Evolutionary conservation across 768 basidiomycete genomes (phyloP).

Genomic region (Xerocomellus intermedius): DNA sequence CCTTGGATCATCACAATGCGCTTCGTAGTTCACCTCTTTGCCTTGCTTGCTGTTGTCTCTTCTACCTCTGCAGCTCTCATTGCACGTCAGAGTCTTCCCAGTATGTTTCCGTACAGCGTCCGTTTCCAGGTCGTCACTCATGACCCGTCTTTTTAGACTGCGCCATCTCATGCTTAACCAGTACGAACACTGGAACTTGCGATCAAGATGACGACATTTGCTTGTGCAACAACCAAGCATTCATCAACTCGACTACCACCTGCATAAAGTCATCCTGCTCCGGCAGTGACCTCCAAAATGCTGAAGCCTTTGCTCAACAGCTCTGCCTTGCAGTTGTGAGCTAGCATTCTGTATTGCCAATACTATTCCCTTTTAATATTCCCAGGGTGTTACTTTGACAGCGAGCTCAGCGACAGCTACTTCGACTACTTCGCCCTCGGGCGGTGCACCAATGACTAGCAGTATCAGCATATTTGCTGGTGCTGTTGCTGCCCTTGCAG

Average conservation of each 20-base stretch:
- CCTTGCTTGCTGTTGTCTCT: conserved; percentile 12
- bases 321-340: conserved; percentile 53
- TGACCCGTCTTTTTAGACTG: conserved; percentile 42
- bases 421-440: conserved; percentile 9
- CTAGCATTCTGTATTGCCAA: background rate
- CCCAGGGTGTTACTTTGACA: conserved; percentile 51
- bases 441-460: conserved; percentile 3
- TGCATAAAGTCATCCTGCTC: conserved; percentile 52
- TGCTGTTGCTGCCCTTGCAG: background rate
- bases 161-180: conserved; percentile 45
- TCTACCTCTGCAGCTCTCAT: conserved; percentile 20
- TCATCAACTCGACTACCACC: conserved; percentile 43
- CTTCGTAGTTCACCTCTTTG: conserved; percentile 6
- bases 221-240: conserved; percentile 50
- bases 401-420: conserved; percentile 14
- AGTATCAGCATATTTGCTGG: conserved; percentile 11
- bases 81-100: conserved; percentile 20
- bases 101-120: conserved; percentile 15
- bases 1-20: conserved; percentile 11
- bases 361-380: background rate
- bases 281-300: conserved; percentile 43
- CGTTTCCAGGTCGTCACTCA: background rate
- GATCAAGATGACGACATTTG: conserved; percentile 50
- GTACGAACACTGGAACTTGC: conserved; percentile 48
- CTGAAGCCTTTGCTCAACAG: conserved; percentile 40